Conservation (phyloP, 352 stramenopile species). For the Peronospora belbahrii region DNA sequence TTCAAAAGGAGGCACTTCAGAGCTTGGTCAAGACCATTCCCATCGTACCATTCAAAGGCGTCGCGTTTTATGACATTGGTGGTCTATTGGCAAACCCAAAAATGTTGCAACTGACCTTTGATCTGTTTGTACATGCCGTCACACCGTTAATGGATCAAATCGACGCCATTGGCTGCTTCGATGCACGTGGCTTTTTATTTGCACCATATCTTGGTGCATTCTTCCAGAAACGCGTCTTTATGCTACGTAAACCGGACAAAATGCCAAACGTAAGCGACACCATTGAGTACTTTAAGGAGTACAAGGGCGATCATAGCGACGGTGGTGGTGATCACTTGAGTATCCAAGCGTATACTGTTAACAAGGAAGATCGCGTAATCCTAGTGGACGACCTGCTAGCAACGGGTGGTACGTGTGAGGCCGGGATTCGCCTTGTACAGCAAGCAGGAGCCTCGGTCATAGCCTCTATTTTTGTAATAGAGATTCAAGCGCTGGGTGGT, state of each 20-base stretch:
- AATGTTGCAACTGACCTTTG: slow-evolving; percentile 88
- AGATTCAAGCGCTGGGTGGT: slow-evolving; percentile 74
- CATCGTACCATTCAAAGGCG: slow-evolving; percentile 95
- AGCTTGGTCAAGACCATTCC: slow-evolving; percentile 82
- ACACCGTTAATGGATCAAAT: slow-evolving; percentile 45
- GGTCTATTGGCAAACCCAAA: slow-evolving; percentile 86
- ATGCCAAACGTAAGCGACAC: slow-evolving; percentile 92
- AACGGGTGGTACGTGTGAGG: slow-evolving; percentile 91
- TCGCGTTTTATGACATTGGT: slow-evolving; percentile 97
- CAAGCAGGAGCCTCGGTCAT: slow-evolving; percentile 80
- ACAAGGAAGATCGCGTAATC: slow-evolving; percentile 84
- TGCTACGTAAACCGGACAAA: slow-evolving; percentile 97
- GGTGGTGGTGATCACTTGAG: slow-evolving; percentile 79
- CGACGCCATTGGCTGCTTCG: slow-evolving; percentile 88
- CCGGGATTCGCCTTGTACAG: slow-evolving; percentile 83
- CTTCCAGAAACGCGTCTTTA: slow-evolving; percentile 97
- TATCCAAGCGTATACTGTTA: slow-evolving; percentile 77
- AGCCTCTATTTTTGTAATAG: slow-evolving; percentile 93
- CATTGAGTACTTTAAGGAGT: slow-evolving; percentile 91
- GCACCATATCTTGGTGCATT: slow-evolving; percentile 90
- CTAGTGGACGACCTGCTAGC: slow-evolving; percentile 97
- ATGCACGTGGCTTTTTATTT: slow-evolving; percentile 96
- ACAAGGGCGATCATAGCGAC: slow-evolving; percentile 80
- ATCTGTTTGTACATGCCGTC: slow-evolving; percentile 85
- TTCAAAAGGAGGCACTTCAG: slow-evolving; percentile 43